A percentile compares a stretch with the other conserved stretches of the same genome.
Evolutionary conservation across 2,329 filamentous ascomycete species (phyloP).

Genomic region (Claviceps arundinis): DNA sequence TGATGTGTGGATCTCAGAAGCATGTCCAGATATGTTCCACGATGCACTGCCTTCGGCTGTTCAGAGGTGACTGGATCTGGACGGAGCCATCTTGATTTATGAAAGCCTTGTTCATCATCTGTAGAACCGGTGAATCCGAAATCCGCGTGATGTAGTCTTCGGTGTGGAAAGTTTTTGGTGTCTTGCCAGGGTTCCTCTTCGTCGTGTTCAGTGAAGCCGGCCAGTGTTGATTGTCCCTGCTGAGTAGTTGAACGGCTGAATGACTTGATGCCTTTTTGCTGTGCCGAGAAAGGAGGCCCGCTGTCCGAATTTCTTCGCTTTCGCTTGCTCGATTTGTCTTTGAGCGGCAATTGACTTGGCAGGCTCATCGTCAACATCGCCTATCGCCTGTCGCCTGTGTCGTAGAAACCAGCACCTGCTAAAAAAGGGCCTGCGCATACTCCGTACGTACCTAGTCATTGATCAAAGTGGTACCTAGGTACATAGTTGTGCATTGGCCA

Average conservation of each 20-base stretch:
- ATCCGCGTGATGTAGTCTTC: slow-evolving; percentile 12
- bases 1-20: slow-evolving; percentile 59
- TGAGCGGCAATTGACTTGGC: neutral
- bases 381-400: neutral
- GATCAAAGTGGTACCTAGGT: no score
- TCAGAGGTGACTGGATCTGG: neutral
- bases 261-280: slow-evolving; percentile 34
- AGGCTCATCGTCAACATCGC: neutral
- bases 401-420: neutral
- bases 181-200: slow-evolving; percentile 25
- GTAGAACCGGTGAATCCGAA: neutral
- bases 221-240: slow-evolving; percentile 38
- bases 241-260: slow-evolving; percentile 40
- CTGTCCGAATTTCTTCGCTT: neutral
- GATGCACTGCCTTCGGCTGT: slow-evolving; percentile 10
- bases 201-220: slow-evolving; percentile 37
- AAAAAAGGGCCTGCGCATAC: neutral
- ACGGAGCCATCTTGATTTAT: neutral
- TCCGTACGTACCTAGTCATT: no score
- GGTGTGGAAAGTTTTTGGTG: slow-evolving; percentile 38
- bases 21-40: slow-evolving; percentile 43
- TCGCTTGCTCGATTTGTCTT: neutral
- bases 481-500: no score
- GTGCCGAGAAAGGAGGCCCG: slow-evolving; percentile 8
- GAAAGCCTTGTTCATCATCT: slow-evolving; percentile 35